Conservation (phyloP, 2,329 filamentous ascomycete species). For the Neospermospora avenae region DNA sequence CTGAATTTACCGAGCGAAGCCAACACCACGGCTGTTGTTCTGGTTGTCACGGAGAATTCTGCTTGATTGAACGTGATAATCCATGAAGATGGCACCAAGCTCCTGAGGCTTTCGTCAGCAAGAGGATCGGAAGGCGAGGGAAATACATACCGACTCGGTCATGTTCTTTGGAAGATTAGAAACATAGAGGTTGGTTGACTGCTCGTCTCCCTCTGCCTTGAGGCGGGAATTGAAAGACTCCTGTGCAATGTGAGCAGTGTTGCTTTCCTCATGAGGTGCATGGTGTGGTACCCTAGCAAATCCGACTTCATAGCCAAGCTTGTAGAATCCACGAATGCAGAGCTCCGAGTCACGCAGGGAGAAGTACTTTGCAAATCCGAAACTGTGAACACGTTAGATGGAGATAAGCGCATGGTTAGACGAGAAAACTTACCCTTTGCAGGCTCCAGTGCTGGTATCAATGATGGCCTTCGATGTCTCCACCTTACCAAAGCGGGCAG, state of each 20-base stretch:
- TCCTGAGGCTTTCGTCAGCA: conserved; percentile 49
- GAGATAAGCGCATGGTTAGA: background rate
- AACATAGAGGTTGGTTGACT: conserved; percentile 94
- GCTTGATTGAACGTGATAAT: conserved; percentile 83
- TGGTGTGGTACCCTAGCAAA: conserved; percentile 73
- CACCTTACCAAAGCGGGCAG: conserved; percentile 84
- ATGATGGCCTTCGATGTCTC: conserved; percentile 99
- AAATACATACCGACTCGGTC: conserved; percentile 74
- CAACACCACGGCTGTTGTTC: conserved; percentile 92
- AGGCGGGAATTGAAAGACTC: conserved; percentile 98
- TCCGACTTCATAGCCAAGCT: conserved; percentile 93
- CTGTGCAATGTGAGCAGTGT: conserved; percentile 43
- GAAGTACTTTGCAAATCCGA: conserved; percentile 95
- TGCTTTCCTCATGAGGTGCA: conserved; percentile 6
- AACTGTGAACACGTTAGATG: conserved; percentile 51
- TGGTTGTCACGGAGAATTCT: conserved; percentile 91
- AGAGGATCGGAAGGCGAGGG: conserved; percentile 1
- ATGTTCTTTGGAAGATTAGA: conserved; percentile 92
- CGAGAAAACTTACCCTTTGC: conserved; percentile 74
- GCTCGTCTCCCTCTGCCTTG: conserved; percentile 88
- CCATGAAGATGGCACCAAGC: conserved; percentile 73
- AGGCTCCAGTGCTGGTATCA: conserved; percentile 85
- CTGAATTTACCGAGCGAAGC: conserved; percentile 82
- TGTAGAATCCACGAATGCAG: conserved; percentile 93
- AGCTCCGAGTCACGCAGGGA: conserved; percentile 86